These are phyloP conservation scores for Globisporangium middletonii DNA, from an alignment of 352 stramenopile genomes.

Conservation along the genomic window DNA sequence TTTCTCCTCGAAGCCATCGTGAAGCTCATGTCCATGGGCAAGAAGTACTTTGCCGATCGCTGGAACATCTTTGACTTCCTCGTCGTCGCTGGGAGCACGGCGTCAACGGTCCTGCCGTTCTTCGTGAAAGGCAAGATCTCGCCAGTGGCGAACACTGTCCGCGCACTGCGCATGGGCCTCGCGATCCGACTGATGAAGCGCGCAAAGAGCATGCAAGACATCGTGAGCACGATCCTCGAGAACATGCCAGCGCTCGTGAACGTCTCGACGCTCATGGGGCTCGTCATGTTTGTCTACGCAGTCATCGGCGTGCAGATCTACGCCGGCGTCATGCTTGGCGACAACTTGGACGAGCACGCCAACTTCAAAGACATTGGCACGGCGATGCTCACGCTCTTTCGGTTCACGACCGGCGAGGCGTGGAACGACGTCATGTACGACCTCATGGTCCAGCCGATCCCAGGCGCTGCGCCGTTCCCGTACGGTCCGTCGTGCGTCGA, in stretches of 20 bases:
- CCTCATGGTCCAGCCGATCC: slow-evolving; percentile 30
- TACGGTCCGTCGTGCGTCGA: slow-evolving; percentile 31
- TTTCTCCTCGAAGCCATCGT: slow-evolving; percentile 56
- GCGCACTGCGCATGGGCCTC: slow-evolving; percentile 58
- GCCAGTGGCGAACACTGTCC: slow-evolving; percentile 45
- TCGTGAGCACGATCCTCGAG: slow-evolving; percentile 65
- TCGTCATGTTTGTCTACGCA: slow-evolving; percentile 78
- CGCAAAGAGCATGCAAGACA: slow-evolving; percentile 48
- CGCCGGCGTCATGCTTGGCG: slow-evolving; percentile 39
- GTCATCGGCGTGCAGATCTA: slow-evolving; percentile 78
- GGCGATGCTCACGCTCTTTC: slow-evolving; percentile 60
- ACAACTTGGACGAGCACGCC: slow-evolving; percentile 43
- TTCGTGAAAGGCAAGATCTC: slow-evolving; percentile 36
- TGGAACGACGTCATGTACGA: slow-evolving; percentile 85
- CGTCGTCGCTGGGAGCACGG: slow-evolving; percentile 36
- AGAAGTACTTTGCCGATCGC: slow-evolving; percentile 46
- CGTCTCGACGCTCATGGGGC: slow-evolving; percentile 54
- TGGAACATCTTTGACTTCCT: slow-evolving; percentile 76
- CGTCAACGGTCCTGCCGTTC: slow-evolving; percentile 33
- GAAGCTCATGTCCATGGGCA: slow-evolving; percentile 58
- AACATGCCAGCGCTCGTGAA: slow-evolving; percentile 75
- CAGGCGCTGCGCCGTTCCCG: slow-evolving; percentile 15
- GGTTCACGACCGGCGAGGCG: slow-evolving; percentile 59
- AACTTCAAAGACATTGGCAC: slow-evolving; percentile 60
- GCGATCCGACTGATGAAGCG: slow-evolving; percentile 41